phyloP scores from a whole-genome alignment of 192 early-diverging fungal species.

The Physocladia obscura region DNA sequence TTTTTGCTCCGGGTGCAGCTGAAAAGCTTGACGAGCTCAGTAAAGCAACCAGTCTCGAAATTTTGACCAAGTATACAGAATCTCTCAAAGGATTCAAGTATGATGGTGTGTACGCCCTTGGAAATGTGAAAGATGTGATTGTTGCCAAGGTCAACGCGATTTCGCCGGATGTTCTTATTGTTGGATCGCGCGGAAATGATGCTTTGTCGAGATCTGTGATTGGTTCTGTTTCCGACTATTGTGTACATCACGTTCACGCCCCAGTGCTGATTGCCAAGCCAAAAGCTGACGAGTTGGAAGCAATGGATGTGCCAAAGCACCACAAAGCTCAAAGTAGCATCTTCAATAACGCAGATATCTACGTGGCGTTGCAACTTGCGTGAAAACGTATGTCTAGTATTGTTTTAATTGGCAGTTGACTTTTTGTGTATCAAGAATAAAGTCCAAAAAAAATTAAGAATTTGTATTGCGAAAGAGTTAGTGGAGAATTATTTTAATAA shows the following conservation, averaged over 20 bases:
- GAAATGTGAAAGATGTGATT: slow-evolving; percentile 39
- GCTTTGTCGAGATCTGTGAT: slow-evolving; percentile 49
- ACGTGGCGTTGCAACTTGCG: no score
- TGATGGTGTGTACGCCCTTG: background rate
- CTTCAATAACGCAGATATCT: no score
- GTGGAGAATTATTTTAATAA: no score
- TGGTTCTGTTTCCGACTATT: slow-evolving; percentile 25
- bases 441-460: no score
- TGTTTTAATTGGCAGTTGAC: no score
- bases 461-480: no score
- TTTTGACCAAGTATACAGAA: background rate
- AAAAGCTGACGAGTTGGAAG: background rate
- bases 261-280: slow-evolving; percentile 20
- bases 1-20: background rate
- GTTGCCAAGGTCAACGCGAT: slow-evolving; percentile 55
- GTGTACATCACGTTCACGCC: slow-evolving; percentile 9
- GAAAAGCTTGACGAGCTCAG: background rate
- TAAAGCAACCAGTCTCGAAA: background rate
- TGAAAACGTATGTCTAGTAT: no score
- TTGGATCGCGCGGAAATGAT: slow-evolving; percentile 59
- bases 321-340: no score
- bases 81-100: background rate
- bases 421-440: no score
- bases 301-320: background rate
- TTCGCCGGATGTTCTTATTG: slow-evolving; percentile 51